These are phyloP conservation scores for Penicillium corylophilum DNA, from an alignment of 2,329 filamentous ascomycete species.

Conservation along the genomic window DNA sequence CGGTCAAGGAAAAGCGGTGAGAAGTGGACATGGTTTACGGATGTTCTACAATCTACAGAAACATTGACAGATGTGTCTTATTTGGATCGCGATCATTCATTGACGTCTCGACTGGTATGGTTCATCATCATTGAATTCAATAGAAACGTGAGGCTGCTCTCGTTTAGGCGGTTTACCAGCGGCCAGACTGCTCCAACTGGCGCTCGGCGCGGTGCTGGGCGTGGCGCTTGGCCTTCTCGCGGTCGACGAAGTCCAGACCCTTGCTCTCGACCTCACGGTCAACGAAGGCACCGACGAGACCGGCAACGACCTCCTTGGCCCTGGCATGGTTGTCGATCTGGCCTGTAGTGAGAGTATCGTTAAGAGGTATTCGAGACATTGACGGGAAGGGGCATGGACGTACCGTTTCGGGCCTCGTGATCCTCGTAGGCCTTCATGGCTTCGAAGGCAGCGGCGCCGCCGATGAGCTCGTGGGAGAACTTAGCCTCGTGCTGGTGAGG, in stretches of 20 bases:
- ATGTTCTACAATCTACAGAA: background rate
- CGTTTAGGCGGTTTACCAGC: conserved; percentile 5
- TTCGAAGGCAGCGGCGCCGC: conserved; percentile 73
- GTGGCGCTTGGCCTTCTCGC: conserved; percentile 59
- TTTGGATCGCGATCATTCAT: background rate
- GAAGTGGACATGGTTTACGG: background rate
- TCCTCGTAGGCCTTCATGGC: conserved; percentile 80
- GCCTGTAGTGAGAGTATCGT: conserved; percentile 45
- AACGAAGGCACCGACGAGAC: conserved; percentile 72
- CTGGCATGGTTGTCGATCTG: conserved; percentile 67
- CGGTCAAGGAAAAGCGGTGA: background rate
- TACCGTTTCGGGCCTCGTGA: conserved; percentile 67
- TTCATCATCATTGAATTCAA: background rate
- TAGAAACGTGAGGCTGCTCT: background rate
- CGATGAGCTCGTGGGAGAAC: conserved; percentile 71
- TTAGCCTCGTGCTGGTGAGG: conserved; percentile 54
- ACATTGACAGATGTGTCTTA: background rate
- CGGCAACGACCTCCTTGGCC: conserved; percentile 74
- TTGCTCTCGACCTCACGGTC: conserved; percentile 72
- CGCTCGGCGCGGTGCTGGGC: conserved; percentile 36
- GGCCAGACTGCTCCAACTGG: conserved; percentile 7
- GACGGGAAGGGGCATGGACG: conserved; percentile 8
- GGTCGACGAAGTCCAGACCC: conserved; percentile 60
- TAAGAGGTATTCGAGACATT: background rate
- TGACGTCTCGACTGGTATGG: background rate